These are phyloP conservation scores for Iberis pinnata DNA, from an alignment of 345 rosid genomes.

Conservation along the genomic window DNA sequence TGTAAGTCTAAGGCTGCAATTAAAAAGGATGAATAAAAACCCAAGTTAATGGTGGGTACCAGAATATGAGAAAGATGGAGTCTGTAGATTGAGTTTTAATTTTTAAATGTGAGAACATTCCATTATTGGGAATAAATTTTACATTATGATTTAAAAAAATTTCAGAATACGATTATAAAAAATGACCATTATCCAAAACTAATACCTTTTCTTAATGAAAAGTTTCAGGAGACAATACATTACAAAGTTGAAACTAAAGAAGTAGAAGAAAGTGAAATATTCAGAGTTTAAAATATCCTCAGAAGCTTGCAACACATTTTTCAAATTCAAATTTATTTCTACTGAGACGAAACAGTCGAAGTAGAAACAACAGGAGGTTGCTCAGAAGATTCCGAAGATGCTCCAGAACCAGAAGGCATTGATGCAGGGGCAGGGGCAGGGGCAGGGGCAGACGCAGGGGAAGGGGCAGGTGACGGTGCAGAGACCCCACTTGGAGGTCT, in stretches of 20 bases:
- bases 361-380: neutral
- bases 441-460: conserved; percentile 17
- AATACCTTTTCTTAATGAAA: no score
- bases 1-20: conserved; percentile 19
- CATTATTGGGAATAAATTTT: no score
- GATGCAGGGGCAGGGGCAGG: neutral
- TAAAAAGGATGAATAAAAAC: conserved; percentile 22
- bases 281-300: neutral
- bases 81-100: no score
- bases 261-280: neutral
- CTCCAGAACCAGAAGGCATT: neutral
- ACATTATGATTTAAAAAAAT: no score
- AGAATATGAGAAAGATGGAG: conserved; percentile 28
- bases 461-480: conserved; percentile 18
- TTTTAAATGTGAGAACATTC: conserved; percentile 27
- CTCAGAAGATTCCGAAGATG: conserved; percentile 17
- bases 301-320: no score
- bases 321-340: no score
- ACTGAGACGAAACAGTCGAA: neutral
- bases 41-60: conserved; percentile 30
- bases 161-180: no score
- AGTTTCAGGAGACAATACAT: no score
- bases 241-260: no score
- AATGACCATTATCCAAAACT: no score
- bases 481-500: conserved; percentile 20